Evolutionary conservation across 2,329 filamentous ascomycete species (phyloP), one percentile per base, ranked within the genome.

Genomic region (Emmonsiellopsis sp.): DNA sequence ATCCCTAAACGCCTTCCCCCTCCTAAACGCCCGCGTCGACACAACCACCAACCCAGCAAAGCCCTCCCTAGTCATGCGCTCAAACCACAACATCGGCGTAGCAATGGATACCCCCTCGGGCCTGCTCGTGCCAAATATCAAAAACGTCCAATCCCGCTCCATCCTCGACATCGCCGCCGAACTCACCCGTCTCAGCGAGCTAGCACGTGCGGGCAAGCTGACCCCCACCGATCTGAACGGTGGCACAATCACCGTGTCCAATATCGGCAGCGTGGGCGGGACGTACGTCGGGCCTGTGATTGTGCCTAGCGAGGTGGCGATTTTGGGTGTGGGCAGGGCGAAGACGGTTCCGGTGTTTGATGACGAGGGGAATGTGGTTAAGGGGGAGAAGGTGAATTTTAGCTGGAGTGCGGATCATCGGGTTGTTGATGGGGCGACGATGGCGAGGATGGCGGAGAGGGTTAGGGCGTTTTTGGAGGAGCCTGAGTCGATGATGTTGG

Each of bases 371-470:
- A 80, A 70, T 67, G 75, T 97, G 10, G 78, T 91, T 10, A 83
- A 82, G 71, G 87, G 83, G 68, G 85, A 94, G 64, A 80, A 94
- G 57, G 85, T 86, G 67, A 90, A 94, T 66, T 89, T 97, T 62
- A 97, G 91, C 72, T 97, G 92, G 92, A 92, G 88, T 68, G 92
- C 92, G 5, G 91, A 97, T 70, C 93, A 98, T 71, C 79, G 93
- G 16, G 87, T 97, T 52, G 84, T 97, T 46, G 93, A 98, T 71
- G 93, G 93, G 1, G 92, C 92, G 46, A 95, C 91, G 56, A 89
- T 95, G 81, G 93, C 93, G 16, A 80, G 91, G 60, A 92, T 92
- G 68, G 90, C 89, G 10, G 89, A 91, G 63, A 79, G 86, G 57
- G 87, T 97, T 20, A 83, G 84, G 62, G 76, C 77, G 50, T 82